These are phyloP conservation scores for Plectosphaerella cucumerina DNA, from an alignment of 2,329 filamentous ascomycete species.

Conservation along the genomic window DNA sequence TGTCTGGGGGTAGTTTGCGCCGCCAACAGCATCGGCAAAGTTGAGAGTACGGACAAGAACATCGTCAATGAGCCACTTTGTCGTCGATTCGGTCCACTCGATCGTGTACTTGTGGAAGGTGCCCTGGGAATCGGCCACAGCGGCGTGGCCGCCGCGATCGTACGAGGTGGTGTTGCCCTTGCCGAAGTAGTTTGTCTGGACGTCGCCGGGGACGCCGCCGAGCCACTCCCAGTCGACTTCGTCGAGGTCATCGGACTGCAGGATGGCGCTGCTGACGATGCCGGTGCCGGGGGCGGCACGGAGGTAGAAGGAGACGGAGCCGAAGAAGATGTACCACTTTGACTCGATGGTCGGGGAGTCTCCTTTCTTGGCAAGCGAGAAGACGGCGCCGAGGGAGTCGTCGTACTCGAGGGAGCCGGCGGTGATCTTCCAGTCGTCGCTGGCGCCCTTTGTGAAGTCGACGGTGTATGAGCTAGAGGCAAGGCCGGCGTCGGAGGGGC, in stretches of 20 bases:
- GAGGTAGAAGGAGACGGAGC: conserved; percentile 73
- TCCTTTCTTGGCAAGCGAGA: conserved; percentile 62
- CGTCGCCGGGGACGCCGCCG: conserved; percentile 67
- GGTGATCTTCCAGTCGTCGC: conserved; percentile 46
- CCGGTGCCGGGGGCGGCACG: conserved; percentile 77
- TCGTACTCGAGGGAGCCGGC: conserved; percentile 47
- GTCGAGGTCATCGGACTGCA: conserved; percentile 87
- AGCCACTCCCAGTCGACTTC: conserved; percentile 98
- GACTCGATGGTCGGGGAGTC: conserved; percentile 70
- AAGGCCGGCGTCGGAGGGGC: conserved; percentile 60
- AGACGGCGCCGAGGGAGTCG: conserved; percentile 42
- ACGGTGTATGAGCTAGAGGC: conserved; percentile 50
- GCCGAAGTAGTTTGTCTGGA: conserved; percentile 84
- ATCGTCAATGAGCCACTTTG: conserved; percentile 64
- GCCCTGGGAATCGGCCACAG: conserved; percentile 52
- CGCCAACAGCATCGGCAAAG: conserved; percentile 56
- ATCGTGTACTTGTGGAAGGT: conserved; percentile 61
- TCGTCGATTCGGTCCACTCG: conserved; percentile 61
- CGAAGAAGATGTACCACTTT: conserved; percentile 95
- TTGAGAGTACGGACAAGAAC: conserved; percentile 58
- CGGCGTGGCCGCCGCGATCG: conserved; percentile 62
- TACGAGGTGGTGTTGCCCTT: conserved; percentile 69
- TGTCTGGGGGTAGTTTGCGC: conserved; percentile 64
- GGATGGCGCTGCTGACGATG: conserved; percentile 83
- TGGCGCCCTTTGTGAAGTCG: conserved; percentile 73